Evolutionary conservation across 345 rosid genomes (phyloP).

Genomic region (Syzygium aqueum): DNA sequence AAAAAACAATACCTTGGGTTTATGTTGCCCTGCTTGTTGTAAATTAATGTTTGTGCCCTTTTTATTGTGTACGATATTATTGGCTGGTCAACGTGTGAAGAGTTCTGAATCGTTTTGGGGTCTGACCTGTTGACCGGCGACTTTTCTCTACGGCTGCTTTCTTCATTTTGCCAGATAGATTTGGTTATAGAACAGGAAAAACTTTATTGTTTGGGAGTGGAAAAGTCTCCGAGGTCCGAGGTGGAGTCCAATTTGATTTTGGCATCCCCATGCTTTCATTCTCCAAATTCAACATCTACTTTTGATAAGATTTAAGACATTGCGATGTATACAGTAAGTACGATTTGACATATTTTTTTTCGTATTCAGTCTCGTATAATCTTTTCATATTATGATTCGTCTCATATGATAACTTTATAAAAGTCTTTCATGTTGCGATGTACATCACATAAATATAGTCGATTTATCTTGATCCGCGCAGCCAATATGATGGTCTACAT

Average conservation of each 20-base stretch:
- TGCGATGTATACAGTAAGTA: not conserved
- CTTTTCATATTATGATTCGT: not conserved
- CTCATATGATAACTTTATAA: not conserved
- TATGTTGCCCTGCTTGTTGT: not conserved
- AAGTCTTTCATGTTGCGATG: not conserved
- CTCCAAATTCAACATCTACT: not conserved
- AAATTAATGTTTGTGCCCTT: not conserved
- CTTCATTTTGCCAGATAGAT: not conserved
- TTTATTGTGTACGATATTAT: not conserved
- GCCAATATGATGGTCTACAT: not conserved
- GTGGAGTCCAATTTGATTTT: not conserved
- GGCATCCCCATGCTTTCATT: not conserved
- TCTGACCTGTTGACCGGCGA: not conserved
- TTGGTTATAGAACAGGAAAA: not conserved
- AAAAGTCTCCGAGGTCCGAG: not conserved
- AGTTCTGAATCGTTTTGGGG: not conserved
- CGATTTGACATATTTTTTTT: not conserved
- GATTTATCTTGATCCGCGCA: not conserved
- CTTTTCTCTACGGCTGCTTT: not conserved
- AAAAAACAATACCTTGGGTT: not conserved
- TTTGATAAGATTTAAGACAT: not conserved
- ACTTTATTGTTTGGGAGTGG: not conserved
- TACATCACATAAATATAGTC: not conserved
- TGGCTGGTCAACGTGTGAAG: not conserved
- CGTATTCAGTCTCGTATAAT: not conserved